These are phyloP conservation scores for Penicillium paradoxum DNA, from an alignment of 495 filamentous ascomycete genomes.

Conservation along the genomic window DNA sequence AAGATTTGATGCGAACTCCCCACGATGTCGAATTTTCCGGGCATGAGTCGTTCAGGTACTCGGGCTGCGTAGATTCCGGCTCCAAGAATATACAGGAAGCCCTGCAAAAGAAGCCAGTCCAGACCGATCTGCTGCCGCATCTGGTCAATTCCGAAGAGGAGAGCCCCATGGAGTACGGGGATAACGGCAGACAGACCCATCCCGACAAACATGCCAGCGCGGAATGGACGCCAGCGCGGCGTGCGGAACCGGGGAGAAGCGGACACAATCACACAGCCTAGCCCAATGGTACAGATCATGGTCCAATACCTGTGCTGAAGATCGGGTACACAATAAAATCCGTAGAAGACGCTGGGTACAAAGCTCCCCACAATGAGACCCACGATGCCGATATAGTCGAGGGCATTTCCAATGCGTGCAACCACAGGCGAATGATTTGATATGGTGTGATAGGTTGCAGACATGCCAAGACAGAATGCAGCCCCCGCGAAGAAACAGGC, in stretches of 20 bases:
- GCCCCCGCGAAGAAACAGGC: slow-evolving; percentile 76
- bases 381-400: slow-evolving; percentile 92
- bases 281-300: slow-evolving; percentile 73
- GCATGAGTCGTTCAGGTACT: slow-evolving; percentile 45
- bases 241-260: slow-evolving; percentile 76
- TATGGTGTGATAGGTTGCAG: slow-evolving; percentile 71
- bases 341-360: slow-evolving; percentile 82
- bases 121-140: slow-evolving; percentile 74
- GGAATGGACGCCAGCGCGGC: slow-evolving; percentile 74
- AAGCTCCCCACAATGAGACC: slow-evolving; percentile 83
- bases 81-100: slow-evolving; percentile 78
- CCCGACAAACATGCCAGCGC: slow-evolving; percentile 85
- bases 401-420: slow-evolving; percentile 58
- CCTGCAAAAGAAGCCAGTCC: slow-evolving; percentile 74
- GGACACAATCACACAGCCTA: slow-evolving; percentile 69
- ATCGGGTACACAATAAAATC: slow-evolving; percentile 61
- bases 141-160: slow-evolving; percentile 51
- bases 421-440: slow-evolving; percentile 60
- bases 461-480: slow-evolving; percentile 75
- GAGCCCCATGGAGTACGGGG: slow-evolving; percentile 70
- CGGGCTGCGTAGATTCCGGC: slow-evolving; percentile 74
- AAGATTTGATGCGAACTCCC: slow-evolving; percentile 63
- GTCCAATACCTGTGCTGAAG: slow-evolving; percentile 66
- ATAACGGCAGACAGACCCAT: slow-evolving; percentile 82
- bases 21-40: slow-evolving; percentile 55